Evolutionary conservation across 1,284 basidiomycete genomes (phyloP).

Genomic region (Cerioporus squamosus): DNA sequence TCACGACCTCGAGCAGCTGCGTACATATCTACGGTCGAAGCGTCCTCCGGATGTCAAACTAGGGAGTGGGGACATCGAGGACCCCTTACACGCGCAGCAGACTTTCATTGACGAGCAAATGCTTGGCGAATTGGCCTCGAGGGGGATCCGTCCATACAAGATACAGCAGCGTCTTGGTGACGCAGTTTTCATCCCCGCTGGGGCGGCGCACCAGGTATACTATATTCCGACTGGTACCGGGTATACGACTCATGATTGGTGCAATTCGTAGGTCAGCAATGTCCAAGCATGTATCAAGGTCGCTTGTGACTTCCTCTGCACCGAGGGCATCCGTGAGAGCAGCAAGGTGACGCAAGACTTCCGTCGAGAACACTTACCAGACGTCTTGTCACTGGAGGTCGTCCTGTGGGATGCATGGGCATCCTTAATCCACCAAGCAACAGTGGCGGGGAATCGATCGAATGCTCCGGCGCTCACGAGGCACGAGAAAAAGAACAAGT

Average conservation of each 20-base stretch:
- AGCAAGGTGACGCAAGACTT: not conserved
- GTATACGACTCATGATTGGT: not conserved
- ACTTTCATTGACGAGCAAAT: not conserved
- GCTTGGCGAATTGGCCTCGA: not conserved
- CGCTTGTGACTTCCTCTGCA: not conserved
- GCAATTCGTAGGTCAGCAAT: slow-evolving; percentile 3
- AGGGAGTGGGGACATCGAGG: not conserved
- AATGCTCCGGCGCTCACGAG: too few relatives aligned
- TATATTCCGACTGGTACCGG: not conserved
- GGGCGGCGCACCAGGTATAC: not conserved
- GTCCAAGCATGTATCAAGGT: not conserved
- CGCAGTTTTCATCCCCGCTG: slow-evolving; percentile 4
- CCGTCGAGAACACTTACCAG: not conserved
- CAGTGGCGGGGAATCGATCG: too few relatives aligned
- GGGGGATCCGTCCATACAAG: not conserved
- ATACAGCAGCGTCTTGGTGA: not conserved
- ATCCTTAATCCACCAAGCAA: too few relatives aligned
- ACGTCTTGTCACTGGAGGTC: not conserved
- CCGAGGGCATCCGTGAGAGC: not conserved
- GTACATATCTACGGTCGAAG: not conserved
- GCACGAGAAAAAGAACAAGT: too few relatives aligned
- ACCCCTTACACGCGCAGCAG: not conserved
- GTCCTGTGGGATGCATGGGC: not conserved
- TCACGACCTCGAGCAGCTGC: not conserved
- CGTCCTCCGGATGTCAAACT: too few relatives aligned